A percentile compares a stretch with the other conserved stretches of the same genome.
Conservation (phyloP, 2,329 filamentous ascomycete genomes). For the Phoma sp. region DNA sequence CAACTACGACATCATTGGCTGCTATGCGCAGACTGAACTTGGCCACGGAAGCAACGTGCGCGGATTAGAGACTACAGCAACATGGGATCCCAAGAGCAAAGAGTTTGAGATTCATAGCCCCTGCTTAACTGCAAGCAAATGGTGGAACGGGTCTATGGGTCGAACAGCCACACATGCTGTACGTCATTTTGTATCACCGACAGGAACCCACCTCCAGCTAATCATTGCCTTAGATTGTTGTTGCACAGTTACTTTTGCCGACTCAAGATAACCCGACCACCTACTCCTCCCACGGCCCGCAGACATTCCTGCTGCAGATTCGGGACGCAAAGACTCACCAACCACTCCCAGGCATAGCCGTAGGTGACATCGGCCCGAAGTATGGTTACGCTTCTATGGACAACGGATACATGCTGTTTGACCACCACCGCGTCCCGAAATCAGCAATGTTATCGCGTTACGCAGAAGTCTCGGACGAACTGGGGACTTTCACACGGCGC, state of each 20-base stretch:
- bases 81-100: slow-evolving; percentile 54
- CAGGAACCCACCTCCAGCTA: slow-evolving; percentile 6
- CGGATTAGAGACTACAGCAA: slow-evolving; percentile 58
- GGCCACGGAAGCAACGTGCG: slow-evolving; percentile 62
- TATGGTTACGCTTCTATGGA: slow-evolving; percentile 63
- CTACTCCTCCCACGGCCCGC: slow-evolving; percentile 58
- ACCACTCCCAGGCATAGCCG: slow-evolving; percentile 57
- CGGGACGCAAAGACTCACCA: slow-evolving; percentile 58
- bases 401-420: slow-evolving; percentile 63
- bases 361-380: slow-evolving; percentile 65
- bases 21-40: slow-evolving; percentile 61
- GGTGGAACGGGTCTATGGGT: slow-evolving; percentile 63
- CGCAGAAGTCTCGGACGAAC: slow-evolving; percentile 56
- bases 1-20: slow-evolving; percentile 59
- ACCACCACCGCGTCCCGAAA: slow-evolving; percentile 56
- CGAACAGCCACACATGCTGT: slow-evolving; percentile 62
- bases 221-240: slow-evolving; percentile 52
- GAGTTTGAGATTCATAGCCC: slow-evolving; percentile 62
- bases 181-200: slow-evolving; percentile 22
- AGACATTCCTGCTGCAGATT: slow-evolving; percentile 62
- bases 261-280: slow-evolving; percentile 31
- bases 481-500: slow-evolving; percentile 55
- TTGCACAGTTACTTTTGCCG: slow-evolving; percentile 60
- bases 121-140: slow-evolving; percentile 61
- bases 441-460: slow-evolving; percentile 60